Percentiles rank a stretch among this genome's conserved stretches.
Conservation (phyloP, 768 basidiomycete genomes). For the Termitomyces heimii region DNA sequence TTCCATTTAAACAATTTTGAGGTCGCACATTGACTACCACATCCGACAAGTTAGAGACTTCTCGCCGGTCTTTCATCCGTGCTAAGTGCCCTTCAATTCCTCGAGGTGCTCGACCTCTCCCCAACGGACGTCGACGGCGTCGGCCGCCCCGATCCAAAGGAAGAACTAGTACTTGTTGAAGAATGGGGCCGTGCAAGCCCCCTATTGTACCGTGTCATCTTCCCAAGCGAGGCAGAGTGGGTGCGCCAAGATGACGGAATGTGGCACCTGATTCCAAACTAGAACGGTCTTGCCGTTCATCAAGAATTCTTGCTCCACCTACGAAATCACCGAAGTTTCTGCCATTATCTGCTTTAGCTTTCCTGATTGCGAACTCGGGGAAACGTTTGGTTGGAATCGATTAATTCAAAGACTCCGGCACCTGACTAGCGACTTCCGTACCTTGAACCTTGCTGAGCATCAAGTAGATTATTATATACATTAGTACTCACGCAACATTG, state of each 20-base stretch:
- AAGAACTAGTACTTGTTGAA: slow-evolving; percentile 45
- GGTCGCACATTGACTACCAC: background rate
- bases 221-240: slow-evolving; percentile 55
- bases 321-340: background rate
- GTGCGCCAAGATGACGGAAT: slow-evolving; percentile 22
- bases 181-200: slow-evolving; percentile 54
- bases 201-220: slow-evolving; percentile 44
- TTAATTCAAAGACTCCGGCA: background rate
- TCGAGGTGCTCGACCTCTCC: slow-evolving; percentile 54
- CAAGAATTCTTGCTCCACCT: background rate
- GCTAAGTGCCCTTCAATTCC: slow-evolving; percentile 40
- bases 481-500: background rate
- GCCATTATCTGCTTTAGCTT: background rate
- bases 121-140: slow-evolving; percentile 47
- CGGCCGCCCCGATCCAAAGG: slow-evolving; percentile 34
- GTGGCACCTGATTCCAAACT: slow-evolving; percentile 23
- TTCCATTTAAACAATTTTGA: background rate
- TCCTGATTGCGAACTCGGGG: background rate
- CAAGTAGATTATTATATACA: background rate
- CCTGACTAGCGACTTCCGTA: background rate
- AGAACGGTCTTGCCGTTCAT: background rate
- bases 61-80: slow-evolving; percentile 56
- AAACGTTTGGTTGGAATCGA: background rate
- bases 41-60: slow-evolving; percentile 36
- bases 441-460: background rate